These are phyloP conservation scores for Domatiomyces catenatus DNA, from an alignment of 2,329 filamentous ascomycete species.

Conservation along the genomic window DNA sequence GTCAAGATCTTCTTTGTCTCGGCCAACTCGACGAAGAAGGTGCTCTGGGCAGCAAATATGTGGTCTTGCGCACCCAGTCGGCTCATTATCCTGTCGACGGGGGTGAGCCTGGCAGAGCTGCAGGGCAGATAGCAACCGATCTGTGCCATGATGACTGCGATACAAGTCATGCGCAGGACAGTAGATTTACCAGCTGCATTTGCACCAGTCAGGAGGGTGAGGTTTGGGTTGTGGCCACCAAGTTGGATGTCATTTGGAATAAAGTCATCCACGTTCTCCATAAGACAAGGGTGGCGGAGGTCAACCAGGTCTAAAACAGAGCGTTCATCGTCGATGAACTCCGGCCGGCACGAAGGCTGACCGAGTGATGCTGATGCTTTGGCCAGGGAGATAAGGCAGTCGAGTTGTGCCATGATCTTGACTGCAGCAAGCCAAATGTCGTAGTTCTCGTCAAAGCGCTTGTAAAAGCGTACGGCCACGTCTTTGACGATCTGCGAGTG, in stretches of 20 bases:
- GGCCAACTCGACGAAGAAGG: constrained; percentile 93
- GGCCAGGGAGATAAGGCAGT: constrained; percentile 85
- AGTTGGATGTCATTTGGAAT: constrained; percentile 89
- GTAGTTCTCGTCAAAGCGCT: constrained; percentile 78
- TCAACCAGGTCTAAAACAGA: constrained; percentile 85
- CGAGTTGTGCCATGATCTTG: constrained; percentile 76
- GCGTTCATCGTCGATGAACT: constrained; percentile 71
- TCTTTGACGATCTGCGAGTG: constrained; percentile 84
- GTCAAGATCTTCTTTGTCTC: constrained; percentile 97
- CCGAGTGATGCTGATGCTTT: constrained; percentile 74
- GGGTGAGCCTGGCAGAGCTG: constrained; percentile 65
- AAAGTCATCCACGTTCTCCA: constrained; percentile 77
- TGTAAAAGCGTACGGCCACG: constrained; percentile 67
- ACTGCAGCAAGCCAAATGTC: constrained; percentile 75
- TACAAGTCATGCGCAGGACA: constrained; percentile 87
- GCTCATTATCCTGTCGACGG: constrained; percentile 96
- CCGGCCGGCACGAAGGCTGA: constrained; percentile 71
- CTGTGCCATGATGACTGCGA: constrained; percentile 94
- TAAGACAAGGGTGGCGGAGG: constrained; percentile 87
- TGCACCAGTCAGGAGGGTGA: constrained; percentile 83
- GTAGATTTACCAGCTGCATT: constrained; percentile 98
- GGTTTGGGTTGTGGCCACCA: constrained; percentile 65
- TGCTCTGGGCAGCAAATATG: constrained; percentile 94
- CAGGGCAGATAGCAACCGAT: constrained; percentile 88
- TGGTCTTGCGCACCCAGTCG: constrained; percentile 95